Base-by-base conservation (phyloP, 2,329 filamentous ascomycete genomes). In the Pestalotiopsis sp. region DNA sequence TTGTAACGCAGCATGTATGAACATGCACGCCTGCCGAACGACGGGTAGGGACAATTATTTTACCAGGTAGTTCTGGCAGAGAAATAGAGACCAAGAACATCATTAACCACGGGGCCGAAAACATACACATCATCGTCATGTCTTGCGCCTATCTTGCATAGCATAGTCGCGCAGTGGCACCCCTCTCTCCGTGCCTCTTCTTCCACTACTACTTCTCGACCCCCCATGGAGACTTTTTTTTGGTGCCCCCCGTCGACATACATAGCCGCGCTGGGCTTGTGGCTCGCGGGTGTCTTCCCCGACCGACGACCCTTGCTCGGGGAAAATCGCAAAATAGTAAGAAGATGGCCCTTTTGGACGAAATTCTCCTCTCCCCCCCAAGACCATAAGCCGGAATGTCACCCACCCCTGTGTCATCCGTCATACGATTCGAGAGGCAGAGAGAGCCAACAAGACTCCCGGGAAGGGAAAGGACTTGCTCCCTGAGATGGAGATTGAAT, bases 61-160 rank as follows among this genome's bases (percentile, higher is more conserved):
- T 36, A 64, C 61, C 31, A 36, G 31, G 31, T 36, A 36, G 31
- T 36, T 36, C 31, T 36, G 31, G 31, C 31, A 36, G 31, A 9
- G 6, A 36, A 36, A 36, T 9, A 36, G 31, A 36, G 6, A 36
- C 31, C 31, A 36, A 36, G 31, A 36, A 36, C 7, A 36, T 36
- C 6, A 36, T 36, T 36, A 36, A 36, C 31, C 31, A 36, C 41
- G 41, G 41, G n/a, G 41, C n/a, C 41, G n/a, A 49, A 14, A 49
- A 6, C 4, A 52, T 9, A 17, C 45, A 52, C 20, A n/a, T 45
- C 41, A 45, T 63, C 38, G 17, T 64, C 20, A 25, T 36, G 59
- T 62, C 59, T 65, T 65, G 63, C 63, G 63, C 41, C 63, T 57
- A 65, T 65, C 63, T 65, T 65, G 49, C 63, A 55, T 55, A 58